A percentile compares a stretch with the other conserved stretches of the same genome.
Conservation (phyloP, 2,329 filamentous ascomycete species). For the Ophiocordyceps camponoti-floridani region DNA sequence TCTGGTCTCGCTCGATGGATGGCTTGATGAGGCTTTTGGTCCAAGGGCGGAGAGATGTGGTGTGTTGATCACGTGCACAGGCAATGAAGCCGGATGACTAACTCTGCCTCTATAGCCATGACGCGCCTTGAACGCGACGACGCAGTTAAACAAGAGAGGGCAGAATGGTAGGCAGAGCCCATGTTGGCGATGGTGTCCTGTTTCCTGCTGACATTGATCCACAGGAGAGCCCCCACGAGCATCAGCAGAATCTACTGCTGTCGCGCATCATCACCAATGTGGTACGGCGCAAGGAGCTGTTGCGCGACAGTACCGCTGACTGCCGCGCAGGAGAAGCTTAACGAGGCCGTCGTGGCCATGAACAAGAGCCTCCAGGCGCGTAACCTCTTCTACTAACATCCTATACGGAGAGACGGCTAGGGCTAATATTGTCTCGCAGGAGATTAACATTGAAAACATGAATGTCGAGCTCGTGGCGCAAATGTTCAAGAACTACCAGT, state of each 20-base stretch:
- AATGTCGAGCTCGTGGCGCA: constrained; percentile 94
- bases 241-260: constrained; percentile 85
- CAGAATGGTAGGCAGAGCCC: background rate
- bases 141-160: background rate
- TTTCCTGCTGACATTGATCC: background rate
- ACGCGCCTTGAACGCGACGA: background rate
- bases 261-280: constrained; percentile 96
- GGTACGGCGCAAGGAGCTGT: constrained; percentile 33
- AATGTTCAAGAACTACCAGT: constrained; percentile 99
- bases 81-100: background rate
- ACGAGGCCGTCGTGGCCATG: constrained; percentile 80
- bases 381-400: background rate
- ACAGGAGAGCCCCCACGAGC: constrained; percentile 89
- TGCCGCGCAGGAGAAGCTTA: constrained; percentile 71
- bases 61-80: background rate
- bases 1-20: background rate
- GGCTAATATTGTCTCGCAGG: constrained; percentile 27
- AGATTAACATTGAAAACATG: constrained; percentile 98
- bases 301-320: background rate
- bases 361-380: constrained; percentile 76
- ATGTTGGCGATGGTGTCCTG: background rate
- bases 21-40: background rate
- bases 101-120: background rate
- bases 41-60: background rate
- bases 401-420: background rate